Evolutionary conservation across 1,284 basidiomycete species (phyloP), one percentile per base, ranked within the genome.

Genomic region (Agaricales sp.): DNA sequence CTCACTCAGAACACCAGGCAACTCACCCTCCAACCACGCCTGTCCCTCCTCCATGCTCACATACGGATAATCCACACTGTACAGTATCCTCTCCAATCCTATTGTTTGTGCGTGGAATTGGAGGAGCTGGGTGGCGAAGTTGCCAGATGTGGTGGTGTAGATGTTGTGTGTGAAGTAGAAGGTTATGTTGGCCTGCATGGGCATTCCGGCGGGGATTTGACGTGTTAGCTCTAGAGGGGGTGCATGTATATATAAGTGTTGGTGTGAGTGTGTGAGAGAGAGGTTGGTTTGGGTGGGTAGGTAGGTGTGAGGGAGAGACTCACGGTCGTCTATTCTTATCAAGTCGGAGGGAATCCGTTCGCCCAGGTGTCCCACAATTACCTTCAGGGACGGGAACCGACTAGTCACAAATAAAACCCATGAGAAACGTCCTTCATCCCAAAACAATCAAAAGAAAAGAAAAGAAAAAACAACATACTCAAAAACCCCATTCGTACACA

Each of bases 61-160:
- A 52, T 59, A 71, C 2, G 67, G 67, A 54, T 72, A 72, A 54
- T 72, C 69, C 22, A 72, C 62, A 4, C 69, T 70, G 50, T 63
- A 70, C 59, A 70, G 48, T 23, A 72, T 70, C n/a, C 63, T 57
- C 49, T 66, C 61, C 39, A 69, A 47, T 2, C 69, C 70, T 55
- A 72, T 70, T 47, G 67, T 58, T 13, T 57, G 51, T 14, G 60
- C 64, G 50, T 72, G 69, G 50, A 70, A 69, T 25, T 66, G 49
- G 12, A 72, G 56, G 6, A 72, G 60, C 11, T 59, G 52, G 1
- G 68, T 67, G 2, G 64, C 65, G 49, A 73, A 73, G 50, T 70
- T 68, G 2, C 69, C 71, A 13, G 70, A 70, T 0, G 67, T 66
- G 0, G 70, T 73, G 53, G 70, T 67, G 52, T 64, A 65, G 13